Conservation (phyloP, 1,284 basidiomycete species). For the Ustilago trichophora region DNA sequence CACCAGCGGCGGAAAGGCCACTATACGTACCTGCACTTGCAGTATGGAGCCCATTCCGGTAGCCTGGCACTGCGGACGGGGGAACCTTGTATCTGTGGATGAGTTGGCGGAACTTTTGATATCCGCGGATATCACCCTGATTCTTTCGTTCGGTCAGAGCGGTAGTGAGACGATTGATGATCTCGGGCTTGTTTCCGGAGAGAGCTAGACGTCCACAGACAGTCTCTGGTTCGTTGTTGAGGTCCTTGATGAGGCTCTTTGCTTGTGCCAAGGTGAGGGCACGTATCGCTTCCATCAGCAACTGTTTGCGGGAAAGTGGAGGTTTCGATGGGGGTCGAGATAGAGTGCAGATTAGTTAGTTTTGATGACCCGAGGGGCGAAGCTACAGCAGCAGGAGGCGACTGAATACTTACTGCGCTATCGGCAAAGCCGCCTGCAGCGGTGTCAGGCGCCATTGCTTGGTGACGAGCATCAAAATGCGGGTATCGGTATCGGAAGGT, state of each 20-base stretch:
- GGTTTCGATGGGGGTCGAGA: no score
- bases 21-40: conserved; percentile 39
- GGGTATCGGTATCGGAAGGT: background rate
- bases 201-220: conserved; percentile 35
- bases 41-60: conserved; percentile 10
- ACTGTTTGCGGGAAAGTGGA: background rate
- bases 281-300: conserved; percentile 34
- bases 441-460: conserved; percentile 27
- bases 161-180: conserved; percentile 40
- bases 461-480: conserved; percentile 13
- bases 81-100: conserved; percentile 33
- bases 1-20: conserved; percentile 16
- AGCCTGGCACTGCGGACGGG: background rate
- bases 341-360: no score
- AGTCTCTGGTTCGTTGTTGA: conserved; percentile 48
- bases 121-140: conserved; percentile 33
- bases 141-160: conserved; percentile 25
- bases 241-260: conserved; percentile 52
- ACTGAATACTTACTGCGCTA: conserved; percentile 8
- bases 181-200: conserved; percentile 54
- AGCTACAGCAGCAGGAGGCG: no score
- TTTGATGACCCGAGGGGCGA: no score
- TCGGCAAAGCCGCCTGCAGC: conserved; percentile 36
- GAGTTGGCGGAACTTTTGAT: conserved; percentile 34
- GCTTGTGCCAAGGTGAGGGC: conserved; percentile 49